Evolutionary conservation across 2,329 filamentous ascomycete genomes (phyloP).

Genomic region (Penicillium sclerotiorum): DNA sequence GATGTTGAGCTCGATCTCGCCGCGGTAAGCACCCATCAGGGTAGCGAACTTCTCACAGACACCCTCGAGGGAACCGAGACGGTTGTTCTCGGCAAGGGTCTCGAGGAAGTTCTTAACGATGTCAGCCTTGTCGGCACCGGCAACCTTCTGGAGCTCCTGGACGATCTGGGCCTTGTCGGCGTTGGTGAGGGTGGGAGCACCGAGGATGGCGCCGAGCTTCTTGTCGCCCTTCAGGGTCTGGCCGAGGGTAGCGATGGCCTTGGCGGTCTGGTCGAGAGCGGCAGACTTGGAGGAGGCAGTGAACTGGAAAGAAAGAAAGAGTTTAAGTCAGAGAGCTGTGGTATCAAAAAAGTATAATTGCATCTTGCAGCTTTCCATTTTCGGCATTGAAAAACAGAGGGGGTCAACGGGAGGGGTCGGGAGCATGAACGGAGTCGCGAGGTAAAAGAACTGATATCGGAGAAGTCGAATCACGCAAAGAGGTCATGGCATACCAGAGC

Average conservation of each 20-base stretch:
- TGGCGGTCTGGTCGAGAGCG: constrained; percentile 81
- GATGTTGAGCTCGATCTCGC: constrained; percentile 91
- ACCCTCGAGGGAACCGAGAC: constrained; percentile 77
- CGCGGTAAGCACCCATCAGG: constrained; percentile 84
- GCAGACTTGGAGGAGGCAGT: constrained; percentile 90
- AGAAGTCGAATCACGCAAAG: constrained; percentile 4
- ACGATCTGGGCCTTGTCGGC: constrained; percentile 86
- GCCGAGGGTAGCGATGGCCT: constrained; percentile 72
- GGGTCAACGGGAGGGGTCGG: constrained; percentile 21
- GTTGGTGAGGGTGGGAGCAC: constrained; percentile 74
- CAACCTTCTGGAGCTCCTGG: constrained; percentile 82
- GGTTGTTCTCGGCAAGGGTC: constrained; percentile 95
- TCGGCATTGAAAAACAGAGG: constrained; percentile 17
- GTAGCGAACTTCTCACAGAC: constrained; percentile 84
- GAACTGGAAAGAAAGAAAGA: constrained; percentile 64
- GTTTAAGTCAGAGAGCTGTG: constrained; percentile 8
- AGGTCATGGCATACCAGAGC: constrained; percentile 75
- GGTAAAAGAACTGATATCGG: constrained; percentile 11
- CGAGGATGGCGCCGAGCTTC: constrained; percentile 76
- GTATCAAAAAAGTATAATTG: background rate
- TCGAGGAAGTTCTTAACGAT: constrained; percentile 92
- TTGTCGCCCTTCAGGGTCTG: constrained; percentile 76
- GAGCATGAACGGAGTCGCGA: constrained; percentile 16
- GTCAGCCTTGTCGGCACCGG: constrained; percentile 70
- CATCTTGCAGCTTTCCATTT: constrained; percentile 7